Evolutionary conservation across 2,329 filamentous ascomycete genomes (phyloP).

Genomic region (Penicillium sp.): DNA sequence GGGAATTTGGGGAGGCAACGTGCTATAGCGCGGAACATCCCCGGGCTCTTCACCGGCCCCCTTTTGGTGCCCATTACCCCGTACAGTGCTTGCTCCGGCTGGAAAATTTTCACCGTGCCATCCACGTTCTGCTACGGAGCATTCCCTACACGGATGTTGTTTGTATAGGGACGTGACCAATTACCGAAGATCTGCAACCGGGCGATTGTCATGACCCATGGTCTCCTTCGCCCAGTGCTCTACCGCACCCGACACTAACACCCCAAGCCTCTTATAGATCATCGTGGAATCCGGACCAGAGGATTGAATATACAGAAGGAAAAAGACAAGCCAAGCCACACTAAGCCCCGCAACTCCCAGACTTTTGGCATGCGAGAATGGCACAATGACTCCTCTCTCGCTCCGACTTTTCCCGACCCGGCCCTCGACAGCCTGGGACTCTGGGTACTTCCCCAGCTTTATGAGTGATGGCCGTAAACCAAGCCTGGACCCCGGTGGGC

Average conservation of each 20-base stretch:
- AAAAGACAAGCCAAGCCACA: constrained; percentile 14
- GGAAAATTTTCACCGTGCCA: constrained; percentile 10
- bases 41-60: constrained; percentile 19
- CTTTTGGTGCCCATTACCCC: constrained; percentile 13
- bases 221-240: background rate
- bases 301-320: background rate
- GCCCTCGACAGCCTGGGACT: constrained; percentile 11
- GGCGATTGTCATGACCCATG: background rate
- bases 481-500: constrained; percentile 1
- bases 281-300: constrained; percentile 4
- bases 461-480: no score
- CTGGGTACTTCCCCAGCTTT: no score
- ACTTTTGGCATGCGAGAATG: constrained; percentile 11
- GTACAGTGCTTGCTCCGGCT: constrained; percentile 17
- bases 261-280: constrained; percentile 6
- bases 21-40: constrained; percentile 14
- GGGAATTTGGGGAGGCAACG: no score
- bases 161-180: background rate
- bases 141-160: background rate
- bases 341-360: constrained; percentile 19
- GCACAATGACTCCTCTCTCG: constrained; percentile 10
- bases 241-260: no score
- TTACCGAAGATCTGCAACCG: background rate
- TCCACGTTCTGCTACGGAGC: constrained; percentile 2
- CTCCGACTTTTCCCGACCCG: constrained; percentile 22